phyloP scores from a whole-genome alignment of 805 yeast genomes.

The Wickerhamiella nectarea region DNA sequence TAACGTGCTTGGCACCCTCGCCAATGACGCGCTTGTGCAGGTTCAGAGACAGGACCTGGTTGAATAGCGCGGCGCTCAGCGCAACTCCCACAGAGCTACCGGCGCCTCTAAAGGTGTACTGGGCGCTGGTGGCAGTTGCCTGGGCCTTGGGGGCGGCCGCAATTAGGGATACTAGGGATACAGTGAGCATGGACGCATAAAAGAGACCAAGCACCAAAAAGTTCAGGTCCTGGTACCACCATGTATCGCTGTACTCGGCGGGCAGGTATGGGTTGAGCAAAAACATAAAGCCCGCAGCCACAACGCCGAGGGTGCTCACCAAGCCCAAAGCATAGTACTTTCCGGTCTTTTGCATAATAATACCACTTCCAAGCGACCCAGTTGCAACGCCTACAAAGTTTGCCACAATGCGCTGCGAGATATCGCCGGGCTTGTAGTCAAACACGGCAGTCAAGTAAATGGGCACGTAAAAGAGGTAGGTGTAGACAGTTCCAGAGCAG shows the following conservation, averaged over 20 bases:
- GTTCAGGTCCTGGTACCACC: conserved; percentile 28
- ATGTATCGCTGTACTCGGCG: conserved; percentile 41
- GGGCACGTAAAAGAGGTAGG: conserved; percentile 58
- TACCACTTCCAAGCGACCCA: conserved; percentile 57
- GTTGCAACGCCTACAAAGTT: conserved; percentile 54
- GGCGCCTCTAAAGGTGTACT: conserved; percentile 74
- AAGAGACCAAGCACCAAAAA: conserved; percentile 46
- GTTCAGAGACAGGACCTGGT: conserved; percentile 29
- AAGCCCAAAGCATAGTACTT: conserved; percentile 40
- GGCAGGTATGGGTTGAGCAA: conserved; percentile 30
- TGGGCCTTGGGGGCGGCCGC: conserved; percentile 58
- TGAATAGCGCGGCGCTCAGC: conserved; percentile 53
- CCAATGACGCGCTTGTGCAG: conserved; percentile 23
- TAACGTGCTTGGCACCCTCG: conserved; percentile 34
- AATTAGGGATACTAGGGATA: conserved; percentile 59
- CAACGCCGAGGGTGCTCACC: conserved; percentile 30
- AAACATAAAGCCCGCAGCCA: conserved; percentile 36
- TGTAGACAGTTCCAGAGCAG: conserved; percentile 51
- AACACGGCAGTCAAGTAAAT: conserved; percentile 59
- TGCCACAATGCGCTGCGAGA: conserved; percentile 38
- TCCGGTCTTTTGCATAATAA: conserved; percentile 55
- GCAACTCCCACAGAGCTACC: conserved; percentile 80
- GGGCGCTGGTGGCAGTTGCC: conserved; percentile 80
- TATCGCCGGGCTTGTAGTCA: conserved; percentile 54
- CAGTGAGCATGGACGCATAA: conserved; percentile 53